phyloP scores from a whole-genome alignment of 495 filamentous ascomycete species.

The Niebla homalea region DNA sequence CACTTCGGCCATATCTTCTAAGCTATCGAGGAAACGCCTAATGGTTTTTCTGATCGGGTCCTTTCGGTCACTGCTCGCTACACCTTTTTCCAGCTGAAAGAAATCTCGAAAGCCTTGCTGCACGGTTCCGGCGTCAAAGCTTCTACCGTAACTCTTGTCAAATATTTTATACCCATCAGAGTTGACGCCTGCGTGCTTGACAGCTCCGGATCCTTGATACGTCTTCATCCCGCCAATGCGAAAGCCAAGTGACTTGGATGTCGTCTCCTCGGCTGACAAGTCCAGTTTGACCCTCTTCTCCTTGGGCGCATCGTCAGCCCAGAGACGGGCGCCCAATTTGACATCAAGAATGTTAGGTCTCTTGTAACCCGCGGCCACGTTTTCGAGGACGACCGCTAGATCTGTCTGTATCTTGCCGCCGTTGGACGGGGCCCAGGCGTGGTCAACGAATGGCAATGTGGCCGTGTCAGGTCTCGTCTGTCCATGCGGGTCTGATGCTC shows the following conservation, averaged over 20 bases:
- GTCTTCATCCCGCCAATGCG: constrained; percentile 91
- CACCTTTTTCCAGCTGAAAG: constrained; percentile 50
- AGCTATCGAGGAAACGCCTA: constrained; percentile 50
- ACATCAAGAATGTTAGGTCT: constrained; percentile 89
- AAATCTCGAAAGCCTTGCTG: constrained; percentile 63
- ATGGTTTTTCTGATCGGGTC: constrained; percentile 33
- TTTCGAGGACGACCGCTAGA: constrained; percentile 73
- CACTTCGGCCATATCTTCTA: constrained; percentile 47
- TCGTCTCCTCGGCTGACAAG: constrained; percentile 63
- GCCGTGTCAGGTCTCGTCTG: constrained; percentile 4
- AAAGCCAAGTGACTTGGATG: constrained; percentile 67
- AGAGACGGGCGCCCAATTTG: constrained; percentile 77
- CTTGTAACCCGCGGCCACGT: constrained; percentile 67
- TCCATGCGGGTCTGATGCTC: constrained; percentile 3
- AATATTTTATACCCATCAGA: constrained; percentile 57
- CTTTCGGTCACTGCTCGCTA: constrained; percentile 29
- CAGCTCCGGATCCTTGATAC: constrained; percentile 49
- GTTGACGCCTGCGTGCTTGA: constrained; percentile 24
- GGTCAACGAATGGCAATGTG: constrained; percentile 13
- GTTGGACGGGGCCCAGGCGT: constrained; percentile 34
- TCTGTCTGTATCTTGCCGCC: constrained; percentile 55
- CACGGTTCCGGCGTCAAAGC: constrained; percentile 57
- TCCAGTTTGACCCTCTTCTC: constrained; percentile 73
- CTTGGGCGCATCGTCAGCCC: constrained; percentile 66
- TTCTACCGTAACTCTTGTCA: constrained; percentile 77